These are phyloP conservation scores for Maudiozyma turicensis DNA, from an alignment of 805 yeast genomes.

Conservation along the genomic window DNA sequence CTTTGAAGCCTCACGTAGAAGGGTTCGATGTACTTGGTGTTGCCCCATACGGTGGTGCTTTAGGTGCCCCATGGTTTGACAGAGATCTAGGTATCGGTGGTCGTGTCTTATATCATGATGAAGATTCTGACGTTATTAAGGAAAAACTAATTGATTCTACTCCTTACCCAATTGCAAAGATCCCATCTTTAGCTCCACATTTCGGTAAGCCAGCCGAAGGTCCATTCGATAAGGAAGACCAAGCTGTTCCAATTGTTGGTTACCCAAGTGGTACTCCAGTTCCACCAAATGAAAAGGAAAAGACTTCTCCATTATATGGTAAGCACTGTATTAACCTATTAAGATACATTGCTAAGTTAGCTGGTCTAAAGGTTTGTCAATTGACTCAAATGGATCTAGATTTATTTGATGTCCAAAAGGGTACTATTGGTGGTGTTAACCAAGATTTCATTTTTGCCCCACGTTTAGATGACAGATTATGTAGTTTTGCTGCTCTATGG, in stretches of 20 bases:
- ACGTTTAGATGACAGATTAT: slow-evolving; percentile 75
- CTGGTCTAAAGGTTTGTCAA: slow-evolving; percentile 50
- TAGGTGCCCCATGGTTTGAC: slow-evolving; percentile 64
- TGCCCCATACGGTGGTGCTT: slow-evolving; percentile 74
- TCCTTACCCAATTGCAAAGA: slow-evolving; percentile 65
- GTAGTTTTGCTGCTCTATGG: slow-evolving; percentile 62
- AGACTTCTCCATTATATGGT: slow-evolving; percentile 53
- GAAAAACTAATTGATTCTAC: slow-evolving; percentile 43
- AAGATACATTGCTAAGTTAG: slow-evolving; percentile 56
- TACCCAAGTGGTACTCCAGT: slow-evolving; percentile 32
- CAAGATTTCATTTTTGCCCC: slow-evolving; percentile 74
- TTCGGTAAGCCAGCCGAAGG: slow-evolving; percentile 62
- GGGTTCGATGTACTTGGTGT: slow-evolving; percentile 75
- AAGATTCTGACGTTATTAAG: slow-evolving; percentile 28
- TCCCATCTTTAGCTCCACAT: slow-evolving; percentile 82
- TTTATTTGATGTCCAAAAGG: slow-evolving; percentile 72
- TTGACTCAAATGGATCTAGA: slow-evolving; percentile 67
- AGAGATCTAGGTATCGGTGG: slow-evolving; percentile 85
- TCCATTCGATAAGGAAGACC: slow-evolving; percentile 69
- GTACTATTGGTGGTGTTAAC: slow-evolving; percentile 66
- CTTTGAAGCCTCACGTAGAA: slow-evolving; percentile 49
- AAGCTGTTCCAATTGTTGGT: slow-evolving; percentile 72
- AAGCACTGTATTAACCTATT: slow-evolving; percentile 59
- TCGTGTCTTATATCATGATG: slow-evolving; percentile 45
- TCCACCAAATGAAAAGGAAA: slow-evolving; percentile 51